Evolutionary conservation across 257 asterid species (phyloP).

Genomic region (Jacaranda mimosifolia): DNA sequence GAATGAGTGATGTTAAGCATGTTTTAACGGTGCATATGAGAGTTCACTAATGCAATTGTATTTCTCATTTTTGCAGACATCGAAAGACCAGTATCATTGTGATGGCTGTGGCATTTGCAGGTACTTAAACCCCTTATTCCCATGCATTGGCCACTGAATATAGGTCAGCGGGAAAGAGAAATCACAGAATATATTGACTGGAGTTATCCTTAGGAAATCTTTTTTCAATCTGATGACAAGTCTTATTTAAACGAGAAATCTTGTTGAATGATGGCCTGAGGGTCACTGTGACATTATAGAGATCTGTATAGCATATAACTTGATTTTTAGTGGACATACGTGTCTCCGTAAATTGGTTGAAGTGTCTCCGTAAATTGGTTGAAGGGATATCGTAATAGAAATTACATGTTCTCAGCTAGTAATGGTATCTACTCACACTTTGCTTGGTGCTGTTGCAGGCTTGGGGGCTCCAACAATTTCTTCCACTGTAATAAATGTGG

Average conservation of each 20-base stretch:
- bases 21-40: background rate
- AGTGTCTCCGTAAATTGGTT: background rate
- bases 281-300: background rate
- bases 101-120: slow-evolving; percentile 93
- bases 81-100: slow-evolving; percentile 85
- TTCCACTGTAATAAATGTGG: slow-evolving; percentile 69
- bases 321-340: background rate
- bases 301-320: background rate
- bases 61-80: slow-evolving; percentile 58
- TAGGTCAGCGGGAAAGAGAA: background rate
- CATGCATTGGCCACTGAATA: background rate
- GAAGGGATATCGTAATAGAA: background rate
- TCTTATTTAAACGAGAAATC: background rate
- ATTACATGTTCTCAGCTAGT: slow-evolving; percentile 4
- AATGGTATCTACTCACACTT: background rate
- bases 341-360: background rate
- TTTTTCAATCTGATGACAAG: background rate
- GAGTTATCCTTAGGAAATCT: background rate
- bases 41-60: slow-evolving; percentile 9
- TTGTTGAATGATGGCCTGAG: background rate
- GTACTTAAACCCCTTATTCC: slow-evolving; percentile 39
- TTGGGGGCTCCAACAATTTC: slow-evolving; percentile 67
- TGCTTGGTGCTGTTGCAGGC: slow-evolving; percentile 43
- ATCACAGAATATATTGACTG: background rate
- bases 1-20: background rate